phyloP scores from a whole-genome alignment of 169 alveolate genomes.

The Plasmodium vivax region DNA sequence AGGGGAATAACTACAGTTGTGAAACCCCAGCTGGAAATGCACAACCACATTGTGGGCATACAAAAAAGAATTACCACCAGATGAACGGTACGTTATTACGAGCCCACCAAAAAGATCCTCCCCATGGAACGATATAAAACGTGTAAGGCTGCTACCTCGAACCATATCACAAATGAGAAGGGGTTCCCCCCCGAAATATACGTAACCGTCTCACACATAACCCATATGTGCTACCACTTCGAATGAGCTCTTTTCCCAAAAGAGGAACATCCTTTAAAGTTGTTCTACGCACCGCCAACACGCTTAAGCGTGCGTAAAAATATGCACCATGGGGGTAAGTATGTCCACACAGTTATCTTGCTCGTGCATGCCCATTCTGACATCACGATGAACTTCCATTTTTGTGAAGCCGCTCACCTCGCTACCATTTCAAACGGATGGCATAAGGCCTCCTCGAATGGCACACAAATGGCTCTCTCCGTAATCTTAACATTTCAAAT shows the following conservation, averaged over 20 bases:
- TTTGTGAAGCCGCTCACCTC: not conserved
- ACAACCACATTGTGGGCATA: not conserved
- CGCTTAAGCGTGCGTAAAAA: not conserved
- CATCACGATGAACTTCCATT: not conserved
- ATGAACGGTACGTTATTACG: not conserved
- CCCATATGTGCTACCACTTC: not conserved
- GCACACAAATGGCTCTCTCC: not conserved
- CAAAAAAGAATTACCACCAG: not conserved
- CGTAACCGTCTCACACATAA: not conserved
- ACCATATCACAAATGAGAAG: not conserved
- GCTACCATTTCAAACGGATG: not conserved
- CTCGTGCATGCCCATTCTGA: not conserved
- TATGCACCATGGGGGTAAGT: not conserved
- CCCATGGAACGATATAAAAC: not conserved
- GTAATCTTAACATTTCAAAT: not conserved
- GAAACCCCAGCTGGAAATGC: not conserved
- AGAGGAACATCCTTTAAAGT: not conserved
- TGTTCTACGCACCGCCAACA: not conserved
- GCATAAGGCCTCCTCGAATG: not conserved
- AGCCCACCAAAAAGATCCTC: not conserved
- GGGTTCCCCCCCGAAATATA: not conserved
- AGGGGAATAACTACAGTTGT: not conserved
- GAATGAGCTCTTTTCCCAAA: not conserved
- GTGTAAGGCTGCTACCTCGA: not conserved
- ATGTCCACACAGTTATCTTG: not conserved